phyloP scores from a whole-genome alignment of 345 rosid species.

The Lumnitzera littorea region DNA sequence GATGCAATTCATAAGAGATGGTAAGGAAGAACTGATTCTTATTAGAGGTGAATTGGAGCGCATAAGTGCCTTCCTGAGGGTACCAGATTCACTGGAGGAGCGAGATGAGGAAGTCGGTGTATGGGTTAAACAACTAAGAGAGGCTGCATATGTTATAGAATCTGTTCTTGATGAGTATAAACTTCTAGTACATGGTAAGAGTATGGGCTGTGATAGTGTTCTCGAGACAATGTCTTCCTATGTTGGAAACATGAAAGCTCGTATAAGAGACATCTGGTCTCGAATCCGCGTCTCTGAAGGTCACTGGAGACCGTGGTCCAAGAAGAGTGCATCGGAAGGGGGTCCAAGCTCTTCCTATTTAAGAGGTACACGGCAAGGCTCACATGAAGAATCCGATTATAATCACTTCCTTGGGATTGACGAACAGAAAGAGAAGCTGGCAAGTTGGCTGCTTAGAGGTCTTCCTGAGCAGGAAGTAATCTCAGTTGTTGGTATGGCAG shows the following conservation, averaged over 20 bases:
- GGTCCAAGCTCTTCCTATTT: slow-evolving; percentile 5
- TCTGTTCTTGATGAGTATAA: slow-evolving; percentile 20
- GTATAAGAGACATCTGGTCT: slow-evolving; percentile 12
- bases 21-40: slow-evolving; percentile 12
- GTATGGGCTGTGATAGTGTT: slow-evolving; percentile 5
- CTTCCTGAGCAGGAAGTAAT: background rate
- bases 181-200: slow-evolving; percentile 10
- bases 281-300: slow-evolving; percentile 8
- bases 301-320: slow-evolving; percentile 6
- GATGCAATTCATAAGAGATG: slow-evolving; percentile 9
- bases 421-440: slow-evolving; percentile 1
- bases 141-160: slow-evolving; percentile 22
- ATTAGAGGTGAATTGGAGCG: slow-evolving; percentile 20
- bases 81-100: slow-evolving; percentile 15
- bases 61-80: slow-evolving; percentile 14
- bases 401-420: slow-evolving; percentile 11
- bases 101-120: slow-evolving; percentile 10
- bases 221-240: slow-evolving; percentile 11
- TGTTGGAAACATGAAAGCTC: slow-evolving; percentile 13
- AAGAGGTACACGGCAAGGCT: slow-evolving; percentile 5
- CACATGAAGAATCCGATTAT: slow-evolving; percentile 14
- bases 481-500: slow-evolving; percentile 22
- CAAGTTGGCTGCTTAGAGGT: slow-evolving; percentile 10
- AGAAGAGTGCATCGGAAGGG: background rate
- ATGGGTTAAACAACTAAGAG: slow-evolving; percentile 22